Conservation (phyloP, 768 basidiomycete species). For the Tulasnella sp. region DNA sequence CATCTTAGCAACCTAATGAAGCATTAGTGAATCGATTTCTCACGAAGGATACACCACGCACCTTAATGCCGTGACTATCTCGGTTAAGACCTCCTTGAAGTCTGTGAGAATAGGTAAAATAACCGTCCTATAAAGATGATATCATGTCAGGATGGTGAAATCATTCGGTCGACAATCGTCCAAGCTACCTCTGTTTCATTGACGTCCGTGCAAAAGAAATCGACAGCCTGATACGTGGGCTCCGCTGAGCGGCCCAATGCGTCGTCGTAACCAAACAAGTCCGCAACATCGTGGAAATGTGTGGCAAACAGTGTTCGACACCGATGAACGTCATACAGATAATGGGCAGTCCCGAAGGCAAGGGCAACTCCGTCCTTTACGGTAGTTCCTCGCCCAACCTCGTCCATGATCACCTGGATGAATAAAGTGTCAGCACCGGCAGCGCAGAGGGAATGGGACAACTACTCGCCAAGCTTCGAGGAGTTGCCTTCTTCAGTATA, state of each 20-base stretch:
- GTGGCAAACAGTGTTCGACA: conserved; percentile 93
- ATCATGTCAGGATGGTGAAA: background rate
- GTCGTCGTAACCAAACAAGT: conserved; percentile 62
- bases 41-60: conserved; percentile 28
- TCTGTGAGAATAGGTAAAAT: conserved; percentile 77
- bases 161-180: background rate
- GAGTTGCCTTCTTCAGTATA: conserved; percentile 77
- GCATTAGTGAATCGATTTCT: background rate
- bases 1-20: conserved; percentile 46
- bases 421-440: background rate
- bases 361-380: conserved; percentile 88
- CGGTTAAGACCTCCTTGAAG: conserved; percentile 78
- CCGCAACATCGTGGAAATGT: conserved; percentile 92
- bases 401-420: conserved; percentile 93
- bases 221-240: conserved; percentile 46
- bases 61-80: conserved; percentile 85
- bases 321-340: conserved; percentile 60
- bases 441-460: background rate
- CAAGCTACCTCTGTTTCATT: conserved; percentile 61
- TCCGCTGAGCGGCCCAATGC: conserved; percentile 33
- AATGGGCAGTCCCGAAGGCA: conserved; percentile 83
- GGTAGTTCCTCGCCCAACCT: conserved; percentile 95
- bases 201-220: conserved; percentile 86
- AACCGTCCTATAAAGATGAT: conserved; percentile 35
- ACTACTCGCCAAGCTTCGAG: conserved; percentile 63